A percentile compares a stretch with the other conserved stretches of the same genome.
Evolutionary conservation across 2,329 filamentous ascomycete species (phyloP).

Genomic region (Annulohypoxylon truncatum): DNA sequence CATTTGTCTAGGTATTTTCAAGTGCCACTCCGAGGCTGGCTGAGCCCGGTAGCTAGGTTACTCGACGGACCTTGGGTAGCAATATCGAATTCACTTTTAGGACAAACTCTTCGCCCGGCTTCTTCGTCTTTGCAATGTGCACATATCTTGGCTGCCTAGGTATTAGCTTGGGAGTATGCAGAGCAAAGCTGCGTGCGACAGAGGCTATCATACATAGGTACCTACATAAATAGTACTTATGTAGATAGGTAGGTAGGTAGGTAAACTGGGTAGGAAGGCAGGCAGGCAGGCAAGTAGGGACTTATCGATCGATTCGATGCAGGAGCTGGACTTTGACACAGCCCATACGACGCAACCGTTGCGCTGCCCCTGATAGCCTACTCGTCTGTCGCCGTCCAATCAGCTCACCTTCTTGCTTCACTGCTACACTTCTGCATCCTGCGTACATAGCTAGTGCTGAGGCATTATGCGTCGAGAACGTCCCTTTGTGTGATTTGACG

Average conservation of each 20-base stretch:
- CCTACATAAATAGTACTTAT: too few species aligned
- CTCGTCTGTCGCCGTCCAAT: slow-evolving; percentile 1
- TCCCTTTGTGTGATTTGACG: background rate
- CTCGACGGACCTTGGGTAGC: background rate
- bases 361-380: background rate
- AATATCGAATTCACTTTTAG: background rate
- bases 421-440: background rate
- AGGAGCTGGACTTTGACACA: background rate
- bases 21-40: background rate
- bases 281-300: background rate
- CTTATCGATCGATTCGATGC: slow-evolving; percentile 8
- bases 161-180: background rate
- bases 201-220: too few species aligned
- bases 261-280: too few species aligned
- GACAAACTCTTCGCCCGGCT: background rate
- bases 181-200: background rate
- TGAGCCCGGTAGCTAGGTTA: background rate
- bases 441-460: slow-evolving; percentile 6
- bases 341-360: background rate
- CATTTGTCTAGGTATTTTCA: too few species aligned
- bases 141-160: background rate
- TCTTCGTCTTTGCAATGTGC: background rate
- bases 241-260: background rate
- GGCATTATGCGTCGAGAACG: background rate
- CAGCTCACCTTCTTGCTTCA: background rate